Evolutionary conservation across 495 filamentous ascomycete genomes (phyloP), one percentile per base, ranked within the genome.

Genomic region (Penicillium canariense): DNA sequence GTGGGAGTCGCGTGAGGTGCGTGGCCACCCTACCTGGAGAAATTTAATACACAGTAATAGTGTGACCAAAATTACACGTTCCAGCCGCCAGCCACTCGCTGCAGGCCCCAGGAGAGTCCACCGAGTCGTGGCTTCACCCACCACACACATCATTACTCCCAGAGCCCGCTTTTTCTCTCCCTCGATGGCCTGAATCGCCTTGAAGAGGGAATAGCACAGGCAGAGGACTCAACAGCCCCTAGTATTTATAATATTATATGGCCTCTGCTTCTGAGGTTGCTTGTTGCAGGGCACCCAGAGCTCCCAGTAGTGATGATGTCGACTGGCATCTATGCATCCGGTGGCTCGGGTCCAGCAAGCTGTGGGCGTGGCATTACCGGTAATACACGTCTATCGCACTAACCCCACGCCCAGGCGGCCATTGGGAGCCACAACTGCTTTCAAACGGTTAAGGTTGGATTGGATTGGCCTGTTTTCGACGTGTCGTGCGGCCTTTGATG

Each of bases 391-490:
- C 26, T 31, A 28, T 25, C 25, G 4, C 28, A 9, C 27, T 46
- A 46, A 20, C 22, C 27, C 59, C 59, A 61, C 59, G 10, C 40
- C 7, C 50, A 11, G 4, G 9, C 17, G 12, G 9, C 15, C 7
- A 62, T 62, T 62, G 55, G 55, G 28, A 25, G 27, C 39, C 35
- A 40, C 30, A 50, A 51, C 40, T 48, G 50, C 48, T 59, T 59
- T 55, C 42, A 58, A 58, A 57, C 39, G 23, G 54, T 61, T 57
- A 50, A 60, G 25, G 58, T 54, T 60, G 58, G 35, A 18, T 48
- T 47, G 36, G 44, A 49, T 43, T 49, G 52, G 52, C 43, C 31
- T 45, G 38, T 47, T 47, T 47, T 48, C 28, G 52, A 54, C 43
- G 52, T 48, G 52, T 54, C 52, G 43, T 54, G 42, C 40, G 39